These are phyloP conservation scores for Grifola frondosa DNA, from an alignment of 1,284 basidiomycete species.

Conservation along the genomic window DNA sequence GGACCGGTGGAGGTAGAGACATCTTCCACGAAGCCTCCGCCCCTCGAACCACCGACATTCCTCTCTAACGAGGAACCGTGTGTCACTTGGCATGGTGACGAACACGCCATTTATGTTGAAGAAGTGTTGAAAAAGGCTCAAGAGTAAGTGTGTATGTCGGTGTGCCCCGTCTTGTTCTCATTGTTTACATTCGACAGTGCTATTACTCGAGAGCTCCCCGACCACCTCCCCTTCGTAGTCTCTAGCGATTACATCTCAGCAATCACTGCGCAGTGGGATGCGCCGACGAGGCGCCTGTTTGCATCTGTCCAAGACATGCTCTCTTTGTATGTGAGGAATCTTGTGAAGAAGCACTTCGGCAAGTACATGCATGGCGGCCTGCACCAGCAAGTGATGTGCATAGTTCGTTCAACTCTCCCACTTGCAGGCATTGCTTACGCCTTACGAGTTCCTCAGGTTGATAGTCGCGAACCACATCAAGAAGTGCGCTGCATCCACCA, in stretches of 20 bases:
- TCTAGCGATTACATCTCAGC: conserved; percentile 45
- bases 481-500: conserved; percentile 11
- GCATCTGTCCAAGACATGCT: conserved; percentile 41
- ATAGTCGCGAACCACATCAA: conserved; percentile 36
- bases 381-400: conserved; percentile 52
- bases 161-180: conserved; percentile 25
- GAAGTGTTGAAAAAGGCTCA: conserved; percentile 51
- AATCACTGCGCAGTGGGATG: conserved; percentile 47
- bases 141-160: conserved; percentile 45
- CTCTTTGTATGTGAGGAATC: conserved; percentile 34
- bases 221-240: conserved; percentile 59
- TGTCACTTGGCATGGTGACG: conserved; percentile 8
- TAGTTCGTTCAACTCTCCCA: conserved; percentile 22
- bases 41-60: conserved; percentile 37
- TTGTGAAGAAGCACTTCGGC: conserved; percentile 48
- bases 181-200: conserved; percentile 47
- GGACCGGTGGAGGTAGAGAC: not conserved
- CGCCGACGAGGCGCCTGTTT: conserved; percentile 48
- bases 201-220: conserved; percentile 64
- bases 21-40: no score
- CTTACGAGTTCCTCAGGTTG: conserved; percentile 33
- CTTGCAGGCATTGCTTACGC: not conserved
- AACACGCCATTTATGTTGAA: conserved; percentile 48
- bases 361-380: conserved; percentile 52
- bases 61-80: conserved; percentile 38